These are phyloP conservation scores for Epithemia pelagica DNA, from an alignment of 108 stramenopile species.

Conservation along the genomic window DNA sequence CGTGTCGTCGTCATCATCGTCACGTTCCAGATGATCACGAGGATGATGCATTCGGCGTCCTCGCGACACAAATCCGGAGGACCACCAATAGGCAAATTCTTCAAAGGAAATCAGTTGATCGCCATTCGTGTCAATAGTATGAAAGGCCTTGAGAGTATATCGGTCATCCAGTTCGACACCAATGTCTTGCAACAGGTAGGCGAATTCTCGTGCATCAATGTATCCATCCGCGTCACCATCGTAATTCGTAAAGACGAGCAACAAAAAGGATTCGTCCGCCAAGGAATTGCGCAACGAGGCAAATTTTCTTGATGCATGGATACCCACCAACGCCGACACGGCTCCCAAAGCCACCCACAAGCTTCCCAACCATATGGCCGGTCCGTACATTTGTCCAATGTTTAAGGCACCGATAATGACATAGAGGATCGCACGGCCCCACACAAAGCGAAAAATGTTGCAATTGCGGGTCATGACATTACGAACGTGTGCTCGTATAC, in stretches of 20 bases:
- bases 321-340: slow-evolving; percentile 28
- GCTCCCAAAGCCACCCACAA: slow-evolving; percentile 25
- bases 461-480: slow-evolving; percentile 26
- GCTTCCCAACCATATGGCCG: slow-evolving; percentile 18
- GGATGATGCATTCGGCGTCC: slow-evolving; percentile 1
- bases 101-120: slow-evolving; percentile 30
- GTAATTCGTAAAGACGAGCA: slow-evolving; percentile 27
- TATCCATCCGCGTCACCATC: slow-evolving; percentile 37
- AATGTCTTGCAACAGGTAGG: slow-evolving; percentile 26
- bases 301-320: slow-evolving; percentile 26
- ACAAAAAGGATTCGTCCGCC: slow-evolving; percentile 37
- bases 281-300: slow-evolving; percentile 29
- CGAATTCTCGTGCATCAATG: slow-evolving; percentile 32
- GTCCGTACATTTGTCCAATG: slow-evolving; percentile 19
- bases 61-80: slow-evolving; percentile 9
- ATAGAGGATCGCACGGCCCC: slow-evolving; percentile 52
- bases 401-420: slow-evolving; percentile 36
- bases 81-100: slow-evolving; percentile 50
- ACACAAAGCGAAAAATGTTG: slow-evolving; percentile 35
- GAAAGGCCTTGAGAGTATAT: slow-evolving; percentile 39
- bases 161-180: slow-evolving; percentile 47
- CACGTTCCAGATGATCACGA: not conserved
- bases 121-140: slow-evolving; percentile 25
- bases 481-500: slow-evolving; percentile 23
- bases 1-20: not conserved